Percentiles rank a stretch among this genome's conserved stretches.
Conservation (phyloP, 495 filamentous ascomycete species). For the Letharia columbiana region DNA sequence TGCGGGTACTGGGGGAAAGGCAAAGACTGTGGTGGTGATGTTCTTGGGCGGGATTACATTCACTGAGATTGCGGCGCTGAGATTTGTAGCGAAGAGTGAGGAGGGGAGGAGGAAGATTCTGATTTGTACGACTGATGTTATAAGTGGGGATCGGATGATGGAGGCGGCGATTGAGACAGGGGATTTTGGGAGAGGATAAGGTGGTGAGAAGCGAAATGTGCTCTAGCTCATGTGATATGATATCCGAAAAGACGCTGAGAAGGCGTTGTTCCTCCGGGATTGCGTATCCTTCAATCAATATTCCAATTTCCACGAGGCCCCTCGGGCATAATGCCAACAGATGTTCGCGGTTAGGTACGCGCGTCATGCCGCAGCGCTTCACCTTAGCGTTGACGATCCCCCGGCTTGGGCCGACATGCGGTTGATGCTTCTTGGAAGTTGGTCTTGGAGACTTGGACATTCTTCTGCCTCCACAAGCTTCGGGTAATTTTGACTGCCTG, state of each 20-base stretch:
- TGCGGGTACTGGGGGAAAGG: conserved; percentile 54
- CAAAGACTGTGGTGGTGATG: conserved; percentile 84
- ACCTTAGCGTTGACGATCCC: background rate
- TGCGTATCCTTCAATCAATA: background rate
- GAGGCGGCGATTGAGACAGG: conserved; percentile 72
- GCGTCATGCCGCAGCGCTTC: background rate
- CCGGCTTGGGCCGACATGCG: background rate
- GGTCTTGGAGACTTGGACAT: background rate
- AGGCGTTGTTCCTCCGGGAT: background rate
- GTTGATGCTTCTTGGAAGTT: background rate
- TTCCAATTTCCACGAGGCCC: background rate
- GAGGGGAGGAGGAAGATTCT: conserved; percentile 76
- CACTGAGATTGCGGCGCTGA: conserved; percentile 88
- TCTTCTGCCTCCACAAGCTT: background rate
- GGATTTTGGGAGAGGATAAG: conserved; percentile 46
- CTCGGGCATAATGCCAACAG: background rate
- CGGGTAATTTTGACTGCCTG: background rate
- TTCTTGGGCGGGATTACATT: conserved; percentile 92
- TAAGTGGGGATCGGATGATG: conserved; percentile 86
- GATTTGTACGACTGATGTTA: conserved; percentile 83
- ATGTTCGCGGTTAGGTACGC: background rate
- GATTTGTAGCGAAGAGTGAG: conserved; percentile 83
- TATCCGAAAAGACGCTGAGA: background rate
- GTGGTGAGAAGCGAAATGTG: background rate
- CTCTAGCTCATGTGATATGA: background rate